Conservation (phyloP, 202 grass and related monocot genomes). For the Bolboschoenoplectus hybrid region DNA sequence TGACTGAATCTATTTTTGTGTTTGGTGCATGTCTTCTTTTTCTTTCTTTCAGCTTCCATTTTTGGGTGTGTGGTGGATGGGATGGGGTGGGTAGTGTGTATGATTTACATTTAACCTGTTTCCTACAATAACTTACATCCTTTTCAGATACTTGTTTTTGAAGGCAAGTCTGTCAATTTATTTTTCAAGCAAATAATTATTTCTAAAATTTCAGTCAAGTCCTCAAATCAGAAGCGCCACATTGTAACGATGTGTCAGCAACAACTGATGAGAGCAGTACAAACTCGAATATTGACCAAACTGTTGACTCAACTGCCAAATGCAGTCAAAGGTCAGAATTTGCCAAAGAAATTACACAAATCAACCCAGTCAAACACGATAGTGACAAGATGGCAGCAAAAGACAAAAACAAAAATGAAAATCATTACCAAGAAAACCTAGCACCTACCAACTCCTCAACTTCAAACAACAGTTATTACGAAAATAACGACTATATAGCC, state of each 20-base stretch:
- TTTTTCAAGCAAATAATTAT: neutral
- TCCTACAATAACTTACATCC: neutral
- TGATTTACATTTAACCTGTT: slow-evolving; percentile 28
- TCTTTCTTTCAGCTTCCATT: slow-evolving; percentile 22
- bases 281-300: slow-evolving; percentile 28
- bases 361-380: neutral
- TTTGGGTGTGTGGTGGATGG: slow-evolving; percentile 9
- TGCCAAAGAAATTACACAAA: slow-evolving; percentile 9
- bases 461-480: neutral
- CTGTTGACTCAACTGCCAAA: slow-evolving; percentile 32
- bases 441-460: slow-evolving; percentile 46
- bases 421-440: slow-evolving; percentile 51
- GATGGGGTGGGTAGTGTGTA: slow-evolving; percentile 11
- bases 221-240: slow-evolving; percentile 13
- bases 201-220: slow-evolving; percentile 23
- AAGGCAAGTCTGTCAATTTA: slow-evolving; percentile 17
- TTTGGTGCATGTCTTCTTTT: slow-evolving; percentile 3
- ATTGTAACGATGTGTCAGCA: neutral
- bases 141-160: slow-evolving; percentile 30
- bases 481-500: neutral
- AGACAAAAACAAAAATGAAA: slow-evolving; percentile 42
- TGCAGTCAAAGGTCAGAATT: slow-evolving; percentile 10
- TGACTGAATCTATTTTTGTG: slow-evolving; percentile 25
- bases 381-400: neutral
- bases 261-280: slow-evolving; percentile 32